These are phyloP conservation scores for Lasiodiplodia hormozganensis DNA, from an alignment of 2,329 filamentous ascomycete genomes.

Conservation along the genomic window DNA sequence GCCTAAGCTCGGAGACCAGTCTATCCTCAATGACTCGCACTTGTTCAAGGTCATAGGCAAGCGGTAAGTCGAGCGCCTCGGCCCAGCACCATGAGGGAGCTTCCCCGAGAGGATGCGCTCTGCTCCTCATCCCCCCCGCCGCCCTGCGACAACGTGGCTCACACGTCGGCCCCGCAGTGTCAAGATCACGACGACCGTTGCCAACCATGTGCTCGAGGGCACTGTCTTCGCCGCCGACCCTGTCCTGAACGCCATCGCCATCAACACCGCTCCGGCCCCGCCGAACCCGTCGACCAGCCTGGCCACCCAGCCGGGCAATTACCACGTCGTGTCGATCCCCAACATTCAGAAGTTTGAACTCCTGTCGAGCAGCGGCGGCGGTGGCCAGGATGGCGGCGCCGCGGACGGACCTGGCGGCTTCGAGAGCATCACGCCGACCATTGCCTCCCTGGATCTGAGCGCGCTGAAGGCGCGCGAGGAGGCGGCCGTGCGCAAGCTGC, in stretches of 20 bases:
- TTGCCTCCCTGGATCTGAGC: conserved; percentile 61
- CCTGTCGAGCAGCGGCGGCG: conserved; percentile 44
- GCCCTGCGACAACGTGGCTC: conserved; percentile 22
- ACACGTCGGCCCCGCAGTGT: conserved; percentile 52
- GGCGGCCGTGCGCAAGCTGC: conserved; percentile 61
- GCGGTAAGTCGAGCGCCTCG: conserved; percentile 55
- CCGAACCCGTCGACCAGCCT: conserved; percentile 50
- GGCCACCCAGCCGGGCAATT: conserved; percentile 57
- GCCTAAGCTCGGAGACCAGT: conserved; percentile 50
- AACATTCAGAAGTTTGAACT: conserved; percentile 65
- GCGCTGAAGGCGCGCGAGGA: conserved; percentile 63
- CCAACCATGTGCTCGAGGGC: conserved; percentile 62
- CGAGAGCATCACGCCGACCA: conserved; percentile 51
- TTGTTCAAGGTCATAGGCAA: conserved; percentile 67
- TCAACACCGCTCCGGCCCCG: conserved; percentile 61
- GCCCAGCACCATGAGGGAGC: neutral
- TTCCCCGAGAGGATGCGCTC: conserved; percentile 1
- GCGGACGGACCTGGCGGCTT: conserved; percentile 46
- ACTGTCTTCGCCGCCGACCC: conserved; percentile 68
- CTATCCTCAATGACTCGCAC: conserved; percentile 35
- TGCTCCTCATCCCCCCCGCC: neutral
- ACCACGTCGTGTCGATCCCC: conserved; percentile 66
- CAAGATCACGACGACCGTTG: conserved; percentile 55
- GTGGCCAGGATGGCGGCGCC: conserved; percentile 35
- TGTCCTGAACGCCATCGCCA: conserved; percentile 65